These are phyloP conservation scores for Lepidium campestre DNA, from an alignment of 441 rosid genomes.

Conservation along the genomic window DNA sequence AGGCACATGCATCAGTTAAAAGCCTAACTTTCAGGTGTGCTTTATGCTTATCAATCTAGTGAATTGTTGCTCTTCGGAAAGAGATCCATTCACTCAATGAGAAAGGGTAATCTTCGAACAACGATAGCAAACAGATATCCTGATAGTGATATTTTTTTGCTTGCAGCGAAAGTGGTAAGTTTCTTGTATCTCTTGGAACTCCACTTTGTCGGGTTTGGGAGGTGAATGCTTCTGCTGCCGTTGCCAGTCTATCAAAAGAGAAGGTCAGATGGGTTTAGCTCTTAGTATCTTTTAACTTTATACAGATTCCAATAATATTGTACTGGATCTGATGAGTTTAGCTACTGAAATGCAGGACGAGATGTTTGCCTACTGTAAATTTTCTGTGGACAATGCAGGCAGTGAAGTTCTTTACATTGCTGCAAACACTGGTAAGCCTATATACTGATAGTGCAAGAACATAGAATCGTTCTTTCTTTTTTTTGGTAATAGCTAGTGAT, in stretches of 20 bases:
- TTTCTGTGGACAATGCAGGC: conserved; percentile 45
- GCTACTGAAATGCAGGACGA: conserved; percentile 57
- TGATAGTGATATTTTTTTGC: conserved; percentile 17
- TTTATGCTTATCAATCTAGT: background rate
- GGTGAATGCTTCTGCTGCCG: conserved; percentile 43
- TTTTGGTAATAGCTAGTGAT: background rate
- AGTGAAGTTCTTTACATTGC: conserved; percentile 55
- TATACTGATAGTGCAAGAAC: background rate
- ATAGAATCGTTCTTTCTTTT: background rate
- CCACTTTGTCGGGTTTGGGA: conserved; percentile 93
- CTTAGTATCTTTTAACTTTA: background rate
- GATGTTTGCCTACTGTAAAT: conserved; percentile 74
- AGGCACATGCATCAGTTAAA: conserved; percentile 64
- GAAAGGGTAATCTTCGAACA: background rate
- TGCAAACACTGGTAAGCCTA: conserved; percentile 66
- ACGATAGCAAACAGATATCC: background rate
- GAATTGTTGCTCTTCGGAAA: background rate
- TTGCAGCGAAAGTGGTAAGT: conserved; percentile 80
- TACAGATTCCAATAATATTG: background rate
- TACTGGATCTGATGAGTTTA: conserved; percentile 18
- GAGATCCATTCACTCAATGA: background rate
- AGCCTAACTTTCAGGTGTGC: conserved; percentile 79
- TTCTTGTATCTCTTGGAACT: conserved; percentile 74
- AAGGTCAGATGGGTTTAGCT: conserved; percentile 35
- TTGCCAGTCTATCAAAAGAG: conserved; percentile 63